Base-by-base conservation (phyloP, 441 rosid genomes). In the Arabidopsis hybrid region DNA sequence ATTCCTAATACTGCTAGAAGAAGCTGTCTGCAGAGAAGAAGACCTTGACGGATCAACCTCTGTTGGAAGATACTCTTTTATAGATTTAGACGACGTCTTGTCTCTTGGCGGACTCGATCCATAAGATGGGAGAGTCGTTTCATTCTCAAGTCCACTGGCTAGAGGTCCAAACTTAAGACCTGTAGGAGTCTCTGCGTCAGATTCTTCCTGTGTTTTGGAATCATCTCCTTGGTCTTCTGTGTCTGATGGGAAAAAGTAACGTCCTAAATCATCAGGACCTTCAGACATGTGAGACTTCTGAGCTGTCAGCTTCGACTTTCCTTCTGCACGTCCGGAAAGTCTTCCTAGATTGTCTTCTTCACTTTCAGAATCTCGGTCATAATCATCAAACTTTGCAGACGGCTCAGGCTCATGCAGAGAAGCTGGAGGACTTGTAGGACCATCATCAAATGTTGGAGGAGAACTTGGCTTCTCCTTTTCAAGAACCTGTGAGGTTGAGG, bases 41-140 rank as follows among this genome's bases (percentile, higher is more conserved):
- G 81, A 65, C 40, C 66, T 60, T 16, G 71, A 55, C 46, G 72
- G 76, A 67, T 63, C 80, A 76, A 39, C 80, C 14, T 43, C 58
- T 8, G 58, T 34, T 17, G 53, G 40, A 13, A 43, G 68, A 67
- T 75, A 67, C 60, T 81, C 80, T n/a, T 73, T 73, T 31, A 74
- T 82, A 60, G 74, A 79, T 68, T 70, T 77, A 14, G 87, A 72
- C 17, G 29, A 69, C 51, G 78, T 55, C 50, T 74, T 69, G 46
- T 79, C 74, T 58, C 65, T 64, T 45, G 63, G 51, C 10, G 75
- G 65, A 64, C 69, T 79, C 68, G 57, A 73, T 40, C 13, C 77
- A 65, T 81, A 85, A n/a, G 85, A 87, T 58, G 87, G 94, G 81
- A 11, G 84, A 78, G 62, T 83, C 64, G 65, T 88, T 79, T 80